phyloP scores from a whole-genome alignment of 2,329 filamentous ascomycete genomes.

The Parascedosporium putredinis region DNA sequence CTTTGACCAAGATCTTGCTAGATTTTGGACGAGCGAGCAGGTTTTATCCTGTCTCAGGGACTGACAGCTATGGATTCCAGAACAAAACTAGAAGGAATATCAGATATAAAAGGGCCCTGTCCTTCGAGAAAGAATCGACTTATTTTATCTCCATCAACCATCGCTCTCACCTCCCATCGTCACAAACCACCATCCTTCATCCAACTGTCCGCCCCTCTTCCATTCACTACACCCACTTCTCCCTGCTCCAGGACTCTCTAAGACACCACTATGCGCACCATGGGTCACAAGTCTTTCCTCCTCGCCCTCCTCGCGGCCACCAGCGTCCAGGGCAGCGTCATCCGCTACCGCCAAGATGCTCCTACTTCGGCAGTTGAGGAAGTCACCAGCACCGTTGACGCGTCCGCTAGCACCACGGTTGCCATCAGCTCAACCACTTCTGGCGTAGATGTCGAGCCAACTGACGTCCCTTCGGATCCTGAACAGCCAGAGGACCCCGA shows the following conservation, averaged over 20 bases:
- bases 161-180: too few species aligned
- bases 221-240: neutral
- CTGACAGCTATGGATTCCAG: too few species aligned
- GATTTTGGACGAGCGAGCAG: too few species aligned
- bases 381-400: too few species aligned
- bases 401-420: neutral
- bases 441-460: neutral
- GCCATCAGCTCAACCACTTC: neutral
- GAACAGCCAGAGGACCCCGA: neutral
- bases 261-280: neutral
- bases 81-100: too few species aligned
- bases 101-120: too few species aligned
- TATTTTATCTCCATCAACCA: too few species aligned
- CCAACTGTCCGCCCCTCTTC: neutral
- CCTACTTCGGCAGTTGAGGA: neutral
- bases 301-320: neutral
- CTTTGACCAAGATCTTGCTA: too few species aligned
- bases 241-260: too few species aligned
- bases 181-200: neutral
- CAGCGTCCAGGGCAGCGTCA: neutral
- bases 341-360: neutral
- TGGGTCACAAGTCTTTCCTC: conserved; percentile 1
- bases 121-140: too few species aligned
- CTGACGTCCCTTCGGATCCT: neutral
- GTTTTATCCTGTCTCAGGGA: too few species aligned